Evolutionary conservation across 108 stramenopile genomes (phyloP).

Genomic region (Skeletonema costatum): DNA sequence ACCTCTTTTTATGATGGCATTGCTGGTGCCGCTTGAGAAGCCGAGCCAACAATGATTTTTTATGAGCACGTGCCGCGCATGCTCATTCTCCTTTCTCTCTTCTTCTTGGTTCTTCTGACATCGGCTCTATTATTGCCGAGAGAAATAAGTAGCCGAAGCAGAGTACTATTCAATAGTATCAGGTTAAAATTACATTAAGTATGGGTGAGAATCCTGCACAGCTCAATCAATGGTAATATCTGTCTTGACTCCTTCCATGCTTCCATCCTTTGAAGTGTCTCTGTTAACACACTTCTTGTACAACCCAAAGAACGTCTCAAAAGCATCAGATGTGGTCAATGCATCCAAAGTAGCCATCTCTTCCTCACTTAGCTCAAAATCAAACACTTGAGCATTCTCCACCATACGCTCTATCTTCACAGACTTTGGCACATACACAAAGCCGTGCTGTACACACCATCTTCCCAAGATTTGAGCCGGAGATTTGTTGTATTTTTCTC

Average conservation of each 20-base stretch:
- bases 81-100: no score
- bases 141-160: no score
- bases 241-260: conserved; percentile 90
- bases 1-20: no score
- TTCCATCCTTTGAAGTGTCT: conserved; percentile 91
- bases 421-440: conserved; percentile 88
- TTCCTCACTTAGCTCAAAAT: conserved; percentile 73
- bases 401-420: conserved; percentile 83
- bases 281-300: conserved; percentile 91
- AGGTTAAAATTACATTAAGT: background rate
- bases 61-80: no score
- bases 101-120: no score
- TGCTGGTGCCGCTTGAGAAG: no score
- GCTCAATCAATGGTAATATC: conserved; percentile 76
- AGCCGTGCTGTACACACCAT: conserved; percentile 93
- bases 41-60: no score
- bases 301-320: conserved; percentile 63
- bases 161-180: no score
- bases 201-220: background rate
- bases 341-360: conserved; percentile 72
- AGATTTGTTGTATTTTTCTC: conserved; percentile 53
- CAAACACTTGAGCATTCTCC: conserved; percentile 91
- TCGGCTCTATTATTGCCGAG: no score
- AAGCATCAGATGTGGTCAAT: conserved; percentile 76
- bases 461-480: conserved; percentile 91